Evolutionary conservation across 2,329 filamentous ascomycete genomes (phyloP).

Genomic region (Graphium sp.): DNA sequence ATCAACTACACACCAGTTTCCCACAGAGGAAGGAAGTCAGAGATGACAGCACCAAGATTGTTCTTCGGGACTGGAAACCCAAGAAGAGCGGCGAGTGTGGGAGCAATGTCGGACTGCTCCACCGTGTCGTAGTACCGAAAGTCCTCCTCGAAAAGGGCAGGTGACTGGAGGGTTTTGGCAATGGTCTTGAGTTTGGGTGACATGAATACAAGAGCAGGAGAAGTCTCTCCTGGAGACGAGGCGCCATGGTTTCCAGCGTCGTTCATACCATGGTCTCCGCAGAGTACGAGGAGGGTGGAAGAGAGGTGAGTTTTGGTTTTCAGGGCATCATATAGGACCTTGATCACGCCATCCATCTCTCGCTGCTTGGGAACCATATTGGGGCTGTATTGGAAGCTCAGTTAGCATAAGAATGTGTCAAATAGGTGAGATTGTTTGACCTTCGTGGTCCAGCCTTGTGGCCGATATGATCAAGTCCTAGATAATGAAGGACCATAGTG

Average conservation of each 20-base stretch:
- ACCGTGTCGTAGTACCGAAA: slow-evolving; percentile 73
- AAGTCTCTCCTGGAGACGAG: slow-evolving; percentile 86
- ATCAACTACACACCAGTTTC: slow-evolving; percentile 28
- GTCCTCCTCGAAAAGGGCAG: slow-evolving; percentile 43
- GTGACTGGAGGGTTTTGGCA: slow-evolving; percentile 24
- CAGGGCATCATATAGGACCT: slow-evolving; percentile 60
- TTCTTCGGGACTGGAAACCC: slow-evolving; percentile 82
- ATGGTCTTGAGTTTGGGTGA: slow-evolving; percentile 62
- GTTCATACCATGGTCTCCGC: slow-evolving; percentile 98
- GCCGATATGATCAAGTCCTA: slow-evolving; percentile 92
- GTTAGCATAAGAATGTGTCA: slow-evolving; percentile 2
- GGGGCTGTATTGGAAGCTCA: slow-evolving; percentile 30
- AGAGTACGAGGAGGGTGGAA: slow-evolving; percentile 69
- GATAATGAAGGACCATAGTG: slow-evolving; percentile 85
- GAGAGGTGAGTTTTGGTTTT: slow-evolving; percentile 51
- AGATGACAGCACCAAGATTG: slow-evolving; percentile 74
- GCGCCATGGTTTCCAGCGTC: slow-evolving; percentile 94
- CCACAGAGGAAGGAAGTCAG: slow-evolving; percentile 68
- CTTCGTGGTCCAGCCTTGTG: slow-evolving; percentile 85
- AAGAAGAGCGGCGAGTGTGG: slow-evolving; percentile 71
- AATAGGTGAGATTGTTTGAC: slow-evolving; percentile 20
- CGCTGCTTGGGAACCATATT: slow-evolving; percentile 86
- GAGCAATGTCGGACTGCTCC: slow-evolving; percentile 90
- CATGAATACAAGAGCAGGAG: slow-evolving; percentile 78
- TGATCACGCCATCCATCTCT: slow-evolving; percentile 82